phyloP scores from a whole-genome alignment of 805 yeast genomes.

The Dipodascopsis uninucleata region DNA sequence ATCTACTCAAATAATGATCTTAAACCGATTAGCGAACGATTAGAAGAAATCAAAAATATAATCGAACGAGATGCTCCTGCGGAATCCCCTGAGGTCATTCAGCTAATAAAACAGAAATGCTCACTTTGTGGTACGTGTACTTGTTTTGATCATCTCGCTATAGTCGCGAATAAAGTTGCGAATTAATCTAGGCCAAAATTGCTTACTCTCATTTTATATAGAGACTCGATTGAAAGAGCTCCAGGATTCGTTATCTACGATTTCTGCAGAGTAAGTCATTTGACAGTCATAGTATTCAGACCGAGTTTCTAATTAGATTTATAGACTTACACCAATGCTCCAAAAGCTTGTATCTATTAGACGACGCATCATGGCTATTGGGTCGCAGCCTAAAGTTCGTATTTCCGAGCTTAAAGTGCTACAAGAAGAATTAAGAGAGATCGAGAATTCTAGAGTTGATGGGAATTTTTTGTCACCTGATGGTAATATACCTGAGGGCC shows the following conservation, averaged over 20 bases:
- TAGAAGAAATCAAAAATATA: conserved; percentile 65
- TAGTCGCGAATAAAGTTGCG: background rate
- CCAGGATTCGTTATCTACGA: conserved; percentile 51
- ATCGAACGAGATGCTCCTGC: conserved; percentile 43
- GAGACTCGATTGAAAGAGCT: conserved; percentile 53
- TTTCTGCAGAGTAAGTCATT: conserved; percentile 36
- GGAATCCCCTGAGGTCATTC: conserved; percentile 54
- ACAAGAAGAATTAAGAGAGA: conserved; percentile 40
- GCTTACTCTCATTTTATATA: too few species aligned
- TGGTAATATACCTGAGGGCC: conserved; percentile 35
- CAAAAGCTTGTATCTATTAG: conserved; percentile 61
- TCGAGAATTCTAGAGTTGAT: conserved; percentile 51
- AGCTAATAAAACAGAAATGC: conserved; percentile 62
- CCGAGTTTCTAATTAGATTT: background rate
- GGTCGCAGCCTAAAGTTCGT: conserved; percentile 41
- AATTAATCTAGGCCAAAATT: background rate
- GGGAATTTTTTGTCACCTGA: conserved; percentile 47
- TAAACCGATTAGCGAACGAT: conserved; percentile 67
- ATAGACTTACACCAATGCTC: conserved; percentile 41
- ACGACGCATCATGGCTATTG: conserved; percentile 54
- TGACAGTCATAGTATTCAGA: background rate
- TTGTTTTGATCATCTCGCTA: background rate
- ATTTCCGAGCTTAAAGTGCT: conserved; percentile 38
- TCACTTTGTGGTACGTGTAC: conserved; percentile 45
- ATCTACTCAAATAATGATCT: conserved; percentile 83